Evolutionary conservation across 2,329 filamentous ascomycete genomes (phyloP), one percentile per base, ranked within the genome.

Genomic region (Onygenales sp.): DNA sequence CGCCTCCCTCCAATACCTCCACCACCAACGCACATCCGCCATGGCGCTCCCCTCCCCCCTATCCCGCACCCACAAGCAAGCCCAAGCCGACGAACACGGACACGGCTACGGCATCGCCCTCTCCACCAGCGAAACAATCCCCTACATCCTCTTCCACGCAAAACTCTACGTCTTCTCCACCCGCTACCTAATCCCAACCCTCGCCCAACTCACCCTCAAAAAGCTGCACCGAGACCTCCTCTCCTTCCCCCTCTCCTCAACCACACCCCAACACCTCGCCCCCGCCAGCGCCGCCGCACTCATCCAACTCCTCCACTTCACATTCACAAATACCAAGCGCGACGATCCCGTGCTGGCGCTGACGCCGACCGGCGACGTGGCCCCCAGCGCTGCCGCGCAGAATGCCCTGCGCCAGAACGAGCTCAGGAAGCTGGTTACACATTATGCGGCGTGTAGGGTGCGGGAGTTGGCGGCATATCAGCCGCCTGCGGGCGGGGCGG

Each of bases 111-210:
- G 55, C 48, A 39, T 53, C 53, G 53, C 49, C 47, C 44, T 50
- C 9, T 44, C n/a, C 43, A 52, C 39, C 36, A 44, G 49, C 2
- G 55, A 60, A 9, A 45, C 45, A 32, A 50, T 68, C 10, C 69
- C 69, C 3, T 72, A 72, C 53, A 63, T 72, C 32, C 63, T 70
- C 41, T 72, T 72, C 59, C 70, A 73, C 43, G 70, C 70, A n/a
- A 72, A 73, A 59, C 55, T 73, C 45, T 72, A 73, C 55, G 66
- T 71, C 54, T 72, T 72, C 52, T 69, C 70, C n/a, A 69, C 68
- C 2, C 67, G 67, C 48, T 73, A 70, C 58, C 59, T 72, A 43
- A 69, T 72, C 53, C 66, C 68, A 3, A 66, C 65, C 11, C 64
- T 73, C 31, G 69, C 69, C 2, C 67, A 72, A 52, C 62, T 72